Percentiles rank a stretch among this genome's conserved stretches.
Evolutionary conservation across 2,329 filamentous ascomycete species (phyloP).

Genomic region (Xylaria sp.): DNA sequence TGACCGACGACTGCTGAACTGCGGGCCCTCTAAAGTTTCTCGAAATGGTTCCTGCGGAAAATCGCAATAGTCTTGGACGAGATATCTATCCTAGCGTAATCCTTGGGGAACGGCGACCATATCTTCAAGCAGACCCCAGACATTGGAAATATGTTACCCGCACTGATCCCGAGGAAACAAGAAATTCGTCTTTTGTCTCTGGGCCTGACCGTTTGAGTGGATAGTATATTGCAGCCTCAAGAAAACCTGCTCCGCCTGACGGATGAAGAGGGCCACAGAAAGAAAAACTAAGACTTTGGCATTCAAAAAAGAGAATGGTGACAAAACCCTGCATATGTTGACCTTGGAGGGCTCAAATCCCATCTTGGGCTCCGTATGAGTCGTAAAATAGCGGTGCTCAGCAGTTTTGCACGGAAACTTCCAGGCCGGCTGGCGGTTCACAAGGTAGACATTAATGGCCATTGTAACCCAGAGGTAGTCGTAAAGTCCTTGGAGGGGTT

Average conservation of each 20-base stretch:
- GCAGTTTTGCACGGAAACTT: conserved; percentile 23
- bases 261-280: conserved; percentile 3
- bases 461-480: conserved; percentile 13
- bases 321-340: conserved; percentile 9
- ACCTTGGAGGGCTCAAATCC: conserved; percentile 14
- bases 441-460: conserved; percentile 11
- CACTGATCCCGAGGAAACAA: background rate
- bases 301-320: conserved; percentile 10
- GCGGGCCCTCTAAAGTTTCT: background rate
- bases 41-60: background rate
- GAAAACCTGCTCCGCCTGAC: conserved; percentile 1
- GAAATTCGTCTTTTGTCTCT: background rate
- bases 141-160: background rate
- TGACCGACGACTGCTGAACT: background rate
- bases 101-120: background rate
- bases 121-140: background rate
- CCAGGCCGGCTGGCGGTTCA: conserved; percentile 15
- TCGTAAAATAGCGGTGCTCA: conserved; percentile 3
- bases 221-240: conserved; percentile 1
- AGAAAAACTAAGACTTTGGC: conserved; percentile 7
- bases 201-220: background rate
- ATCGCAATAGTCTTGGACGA: background rate
- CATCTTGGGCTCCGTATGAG: conserved; percentile 9
- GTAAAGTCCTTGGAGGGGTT: conserved; percentile 6
- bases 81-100: conserved; percentile 13